Evolutionary conservation across 2,329 filamentous ascomycete genomes (phyloP), one percentile per base, ranked within the genome.

Genomic region (Alternaria atra): DNA sequence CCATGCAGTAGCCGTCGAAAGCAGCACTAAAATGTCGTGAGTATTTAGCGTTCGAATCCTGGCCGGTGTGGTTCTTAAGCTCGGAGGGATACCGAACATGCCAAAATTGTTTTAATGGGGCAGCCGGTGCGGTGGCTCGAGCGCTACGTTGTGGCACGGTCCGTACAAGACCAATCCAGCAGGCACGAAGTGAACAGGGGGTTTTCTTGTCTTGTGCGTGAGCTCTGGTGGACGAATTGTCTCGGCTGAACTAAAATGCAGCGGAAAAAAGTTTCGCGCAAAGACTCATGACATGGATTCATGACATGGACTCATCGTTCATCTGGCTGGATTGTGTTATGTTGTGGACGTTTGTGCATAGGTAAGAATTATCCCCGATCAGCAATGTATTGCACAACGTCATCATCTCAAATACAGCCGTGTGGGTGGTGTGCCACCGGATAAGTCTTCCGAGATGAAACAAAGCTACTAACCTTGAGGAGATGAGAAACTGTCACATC

Each of bases 21-120:
- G 35, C 43, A 5, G 59, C 64, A 55, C 63, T 69, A 65, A 63
- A 58, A 64, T 61, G 48, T 60, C 56, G 58, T 58, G 47, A 55
- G 30, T 51, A 30, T 20, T 51, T 67, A 65, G 59, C 56, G 51
- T 44, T 20, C 12, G 20, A 37, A 37, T 12, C 30, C 13, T 55
- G 39, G 5, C 40, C 7, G n/a, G 29, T 17, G 23, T 23, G 17
- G 30, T 17, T 55, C 30, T 13, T 10, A 29, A 42, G 56, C 32
- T 32, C 25, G 50, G 39, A 53, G n/a, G 12, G 37, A 53, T 32
- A 6, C 42, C 51, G 56, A 55, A 39, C n/a, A 34, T 47, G 34
- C 56, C 43, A 35, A 55, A 47, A 48, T 30, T 42, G 42, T 25
- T 32, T 27, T 52, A 23, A 52, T 52, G 46, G 46, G 46, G 46